These are phyloP conservation scores for Casuarina cunninghamiana DNA, from an alignment of 306 rosid species.

Conservation along the genomic window DNA sequence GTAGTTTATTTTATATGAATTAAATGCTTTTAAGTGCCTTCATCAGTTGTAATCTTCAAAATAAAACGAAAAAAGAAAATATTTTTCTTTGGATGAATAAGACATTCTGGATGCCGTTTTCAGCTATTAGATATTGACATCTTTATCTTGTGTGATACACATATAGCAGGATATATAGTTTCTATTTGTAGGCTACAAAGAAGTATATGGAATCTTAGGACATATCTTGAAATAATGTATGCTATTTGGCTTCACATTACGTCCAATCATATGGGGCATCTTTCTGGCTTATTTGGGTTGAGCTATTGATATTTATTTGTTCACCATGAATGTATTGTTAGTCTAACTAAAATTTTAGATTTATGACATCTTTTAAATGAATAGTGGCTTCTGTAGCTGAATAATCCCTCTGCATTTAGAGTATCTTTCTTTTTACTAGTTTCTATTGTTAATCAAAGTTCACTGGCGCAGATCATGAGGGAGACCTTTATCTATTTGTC, in stretches of 20 bases:
- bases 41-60: background rate
- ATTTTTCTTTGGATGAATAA: background rate
- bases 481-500: constrained; percentile 95
- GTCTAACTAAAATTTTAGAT: background rate
- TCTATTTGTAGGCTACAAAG: background rate
- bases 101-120: background rate
- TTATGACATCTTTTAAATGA: background rate
- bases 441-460: constrained; percentile 17
- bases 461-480: constrained; percentile 80
- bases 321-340: background rate
- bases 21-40: background rate
- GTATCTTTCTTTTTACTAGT: background rate
- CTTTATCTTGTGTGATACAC: background rate
- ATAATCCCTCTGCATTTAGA: background rate
- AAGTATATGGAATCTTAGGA: background rate
- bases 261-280: background rate
- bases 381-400: background rate
- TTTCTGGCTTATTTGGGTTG: background rate
- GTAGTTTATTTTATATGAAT: background rate
- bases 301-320: background rate
- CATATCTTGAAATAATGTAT: background rate
- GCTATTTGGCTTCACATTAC: background rate
- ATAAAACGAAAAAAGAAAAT: background rate
- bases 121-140: background rate
- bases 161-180: background rate